These are phyloP conservation scores for Exophiala oligosperma DNA, from an alignment of 2,329 filamentous ascomycete species.

Conservation along the genomic window DNA sequence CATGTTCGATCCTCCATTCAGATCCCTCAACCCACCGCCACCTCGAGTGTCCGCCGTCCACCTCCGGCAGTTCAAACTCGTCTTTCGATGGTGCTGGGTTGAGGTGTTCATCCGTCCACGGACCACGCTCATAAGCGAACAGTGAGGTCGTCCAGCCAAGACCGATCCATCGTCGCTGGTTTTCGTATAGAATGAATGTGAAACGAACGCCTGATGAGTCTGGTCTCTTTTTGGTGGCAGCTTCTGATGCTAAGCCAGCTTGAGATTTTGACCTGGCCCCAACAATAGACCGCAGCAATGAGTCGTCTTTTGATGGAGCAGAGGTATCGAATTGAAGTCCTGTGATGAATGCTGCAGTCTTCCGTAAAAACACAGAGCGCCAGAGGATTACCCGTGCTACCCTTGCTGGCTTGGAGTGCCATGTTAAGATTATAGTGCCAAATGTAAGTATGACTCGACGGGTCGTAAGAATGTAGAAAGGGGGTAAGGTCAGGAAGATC, in stretches of 20 bases:
- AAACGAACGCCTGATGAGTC: slow-evolving; percentile 81
- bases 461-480: slow-evolving; percentile 81
- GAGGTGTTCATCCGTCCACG: slow-evolving; percentile 96
- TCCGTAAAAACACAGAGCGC: slow-evolving; percentile 76
- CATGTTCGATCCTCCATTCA: slow-evolving; percentile 82
- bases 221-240: slow-evolving; percentile 45
- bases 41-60: slow-evolving; percentile 61
- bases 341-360: slow-evolving; percentile 70
- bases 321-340: slow-evolving; percentile 68
- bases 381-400: slow-evolving; percentile 86
- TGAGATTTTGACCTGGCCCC: slow-evolving; percentile 36
- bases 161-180: slow-evolving; percentile 91
- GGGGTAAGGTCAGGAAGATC: slow-evolving; percentile 78
- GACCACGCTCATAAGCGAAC: slow-evolving; percentile 82
- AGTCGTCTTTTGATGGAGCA: slow-evolving; percentile 37
- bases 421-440: slow-evolving; percentile 85
- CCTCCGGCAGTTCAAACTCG: slow-evolving; percentile 66
- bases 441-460: slow-evolving; percentile 78
- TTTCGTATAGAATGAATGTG: slow-evolving; percentile 95
- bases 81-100: slow-evolving; percentile 76
- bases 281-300: slow-evolving; percentile 30
- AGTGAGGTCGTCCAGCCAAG: slow-evolving; percentile 92
- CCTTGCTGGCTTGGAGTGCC: slow-evolving; percentile 84
- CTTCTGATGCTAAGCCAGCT: slow-evolving; percentile 47
- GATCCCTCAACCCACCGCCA: slow-evolving; percentile 85